phyloP scores from a whole-genome alignment of 805 yeast genomes.

The Kluyveromyces dobzhanskii region DNA sequence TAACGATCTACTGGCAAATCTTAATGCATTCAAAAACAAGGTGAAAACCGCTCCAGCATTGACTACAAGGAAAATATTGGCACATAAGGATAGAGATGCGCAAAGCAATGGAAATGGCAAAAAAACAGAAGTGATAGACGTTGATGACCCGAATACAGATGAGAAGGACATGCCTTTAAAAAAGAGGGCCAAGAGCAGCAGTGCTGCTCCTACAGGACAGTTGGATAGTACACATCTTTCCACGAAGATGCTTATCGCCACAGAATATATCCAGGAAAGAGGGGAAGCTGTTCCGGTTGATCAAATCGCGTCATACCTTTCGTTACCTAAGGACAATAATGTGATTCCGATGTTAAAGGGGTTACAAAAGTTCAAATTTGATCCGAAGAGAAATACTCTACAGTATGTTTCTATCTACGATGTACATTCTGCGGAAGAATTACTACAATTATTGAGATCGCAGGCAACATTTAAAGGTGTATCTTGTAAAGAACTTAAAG shows the following conservation, averaged over 20 bases:
- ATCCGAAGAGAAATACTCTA: slow-evolving; percentile 52
- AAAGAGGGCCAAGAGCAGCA: slow-evolving; percentile 19
- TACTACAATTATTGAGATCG: slow-evolving; percentile 61
- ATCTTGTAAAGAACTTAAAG: slow-evolving; percentile 63
- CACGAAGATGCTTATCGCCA: slow-evolving; percentile 83
- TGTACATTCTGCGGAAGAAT: slow-evolving; percentile 71
- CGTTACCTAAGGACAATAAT: slow-evolving; percentile 47
- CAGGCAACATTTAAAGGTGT: slow-evolving; percentile 86
- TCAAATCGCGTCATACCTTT: slow-evolving; percentile 60
- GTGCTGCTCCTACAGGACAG: slow-evolving; percentile 17
- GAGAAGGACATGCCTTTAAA: slow-evolving; percentile 17
- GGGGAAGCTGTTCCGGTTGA: slow-evolving; percentile 63
- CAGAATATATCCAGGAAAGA: slow-evolving; percentile 69
- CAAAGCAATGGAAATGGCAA: slow-evolving; percentile 13
- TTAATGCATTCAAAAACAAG: slow-evolving; percentile 56
- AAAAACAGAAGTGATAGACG: slow-evolving; percentile 4
- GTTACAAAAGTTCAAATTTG: slow-evolving; percentile 68
- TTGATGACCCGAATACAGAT: slow-evolving; percentile 16
- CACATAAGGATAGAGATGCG: slow-evolving; percentile 13
- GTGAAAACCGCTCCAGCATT: slow-evolving; percentile 51
- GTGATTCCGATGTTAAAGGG: slow-evolving; percentile 64
- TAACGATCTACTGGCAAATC: slow-evolving; percentile 39
- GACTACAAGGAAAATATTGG: slow-evolving; percentile 30
- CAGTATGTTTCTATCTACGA: slow-evolving; percentile 87
- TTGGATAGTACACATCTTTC: slow-evolving; percentile 50